Percentiles rank a stretch among this genome's conserved stretches.
These are phyloP conservation scores for Candolleomyces efflorescens DNA, from an alignment of 768 basidiomycete genomes.

Conservation along the genomic window DNA sequence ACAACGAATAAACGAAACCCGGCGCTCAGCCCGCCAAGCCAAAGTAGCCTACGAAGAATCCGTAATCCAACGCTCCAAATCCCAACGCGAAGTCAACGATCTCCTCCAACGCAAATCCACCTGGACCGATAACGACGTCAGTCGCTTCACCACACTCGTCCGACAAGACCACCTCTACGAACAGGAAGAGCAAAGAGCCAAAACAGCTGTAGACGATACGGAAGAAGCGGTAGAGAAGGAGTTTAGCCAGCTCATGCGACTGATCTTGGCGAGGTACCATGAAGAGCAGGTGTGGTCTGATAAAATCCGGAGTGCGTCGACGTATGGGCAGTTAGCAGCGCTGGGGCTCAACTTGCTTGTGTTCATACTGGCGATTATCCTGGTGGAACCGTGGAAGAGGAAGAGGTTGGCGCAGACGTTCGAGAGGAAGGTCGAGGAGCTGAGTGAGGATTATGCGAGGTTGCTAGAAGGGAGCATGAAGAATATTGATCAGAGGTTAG, in stretches of 20 bases:
- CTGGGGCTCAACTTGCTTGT: slow-evolving; percentile 86
- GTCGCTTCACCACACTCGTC: slow-evolving; percentile 85
- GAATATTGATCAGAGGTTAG: slow-evolving; percentile 45
- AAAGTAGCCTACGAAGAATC: slow-evolving; percentile 77
- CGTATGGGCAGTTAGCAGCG: slow-evolving; percentile 86
- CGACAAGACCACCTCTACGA: slow-evolving; percentile 86
- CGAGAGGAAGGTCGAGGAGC: slow-evolving; percentile 74
- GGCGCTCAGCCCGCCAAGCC: slow-evolving; percentile 63
- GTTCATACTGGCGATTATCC: slow-evolving; percentile 82
- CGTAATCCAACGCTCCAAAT: slow-evolving; percentile 73
- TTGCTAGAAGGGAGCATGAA: slow-evolving; percentile 45
- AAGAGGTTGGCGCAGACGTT: slow-evolving; percentile 82
- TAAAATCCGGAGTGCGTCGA: slow-evolving; percentile 94
- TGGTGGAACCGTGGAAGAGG: slow-evolving; percentile 98
- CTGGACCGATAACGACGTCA: slow-evolving; percentile 91
- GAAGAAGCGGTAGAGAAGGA: slow-evolving; percentile 84
- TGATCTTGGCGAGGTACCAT: slow-evolving; percentile 90
- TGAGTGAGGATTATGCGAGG: slow-evolving; percentile 50
- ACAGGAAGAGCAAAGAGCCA: slow-evolving; percentile 70
- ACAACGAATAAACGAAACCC: slow-evolving; percentile 60
- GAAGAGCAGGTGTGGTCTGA: slow-evolving; percentile 99
- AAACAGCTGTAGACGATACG: slow-evolving; percentile 57
- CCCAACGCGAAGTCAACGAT: slow-evolving; percentile 95
- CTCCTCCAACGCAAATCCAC: slow-evolving; percentile 87
- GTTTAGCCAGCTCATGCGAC: slow-evolving; percentile 83